Evolutionary conservation across 2,329 filamentous ascomycete genomes (phyloP).

Genomic region (Aureobasidium mangrovei): DNA sequence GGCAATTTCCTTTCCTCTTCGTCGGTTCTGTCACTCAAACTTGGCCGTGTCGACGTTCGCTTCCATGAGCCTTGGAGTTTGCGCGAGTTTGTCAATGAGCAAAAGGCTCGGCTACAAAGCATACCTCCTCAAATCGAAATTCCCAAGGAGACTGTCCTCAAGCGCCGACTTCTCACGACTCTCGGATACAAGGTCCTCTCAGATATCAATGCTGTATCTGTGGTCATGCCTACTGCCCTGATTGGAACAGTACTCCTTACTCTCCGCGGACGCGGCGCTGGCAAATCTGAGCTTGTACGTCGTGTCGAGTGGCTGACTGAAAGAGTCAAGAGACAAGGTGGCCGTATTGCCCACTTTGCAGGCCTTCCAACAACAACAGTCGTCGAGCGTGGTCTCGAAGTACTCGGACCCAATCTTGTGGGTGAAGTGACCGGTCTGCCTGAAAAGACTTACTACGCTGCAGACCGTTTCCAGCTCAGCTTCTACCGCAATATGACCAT

Average conservation of each 20-base stretch:
- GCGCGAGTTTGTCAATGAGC: slow-evolving; percentile 68
- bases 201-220: slow-evolving; percentile 91
- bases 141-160: slow-evolving; percentile 41
- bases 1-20: slow-evolving; percentile 82
- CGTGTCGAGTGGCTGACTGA: slow-evolving; percentile 84
- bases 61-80: slow-evolving; percentile 97
- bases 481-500: slow-evolving; percentile 99
- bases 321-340: slow-evolving; percentile 75
- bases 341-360: slow-evolving; percentile 88
- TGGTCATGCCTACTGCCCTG: slow-evolving; percentile 95
- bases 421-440: slow-evolving; percentile 69
- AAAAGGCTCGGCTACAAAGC: slow-evolving; percentile 49
- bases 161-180: slow-evolving; percentile 65
- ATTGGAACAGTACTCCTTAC: slow-evolving; percentile 92
- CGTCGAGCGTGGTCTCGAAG: slow-evolving; percentile 81
- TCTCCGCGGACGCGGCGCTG: slow-evolving; percentile 81
- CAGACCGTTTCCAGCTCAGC: slow-evolving; percentile 88
- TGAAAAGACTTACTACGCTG: slow-evolving; percentile 88
- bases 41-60: slow-evolving; percentile 87
- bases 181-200: slow-evolving; percentile 86
- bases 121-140: slow-evolving; percentile 28
- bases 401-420: slow-evolving; percentile 82
- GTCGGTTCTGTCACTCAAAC: slow-evolving; percentile 76
- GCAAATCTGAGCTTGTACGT: slow-evolving; percentile 73
- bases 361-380: slow-evolving; percentile 70